A percentile compares a stretch with the other conserved stretches of the same genome.
Evolutionary conservation across 2,329 filamentous ascomycete genomes (phyloP).

Genomic region (Diplodia sapinea): DNA sequence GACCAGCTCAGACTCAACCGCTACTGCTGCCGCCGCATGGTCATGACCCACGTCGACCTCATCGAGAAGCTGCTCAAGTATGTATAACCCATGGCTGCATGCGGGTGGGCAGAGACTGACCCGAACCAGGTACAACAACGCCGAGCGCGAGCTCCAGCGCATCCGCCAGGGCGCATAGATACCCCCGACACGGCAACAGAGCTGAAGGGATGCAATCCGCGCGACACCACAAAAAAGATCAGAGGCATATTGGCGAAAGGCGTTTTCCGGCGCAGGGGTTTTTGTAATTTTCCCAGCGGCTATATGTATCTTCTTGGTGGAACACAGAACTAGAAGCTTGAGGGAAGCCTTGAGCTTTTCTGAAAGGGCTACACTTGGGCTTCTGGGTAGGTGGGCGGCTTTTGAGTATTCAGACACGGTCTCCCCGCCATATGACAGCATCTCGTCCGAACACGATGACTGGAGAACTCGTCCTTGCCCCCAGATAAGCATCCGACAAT

Average conservation of each 20-base stretch:
- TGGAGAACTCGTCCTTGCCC: neutral
- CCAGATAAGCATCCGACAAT: neutral
- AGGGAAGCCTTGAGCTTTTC: neutral
- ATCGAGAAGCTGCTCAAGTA: slow-evolving; percentile 89
- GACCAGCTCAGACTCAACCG: slow-evolving; percentile 90
- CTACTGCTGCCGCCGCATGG: slow-evolving; percentile 98
- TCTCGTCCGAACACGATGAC: neutral
- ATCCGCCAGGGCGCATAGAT: slow-evolving; percentile 26
- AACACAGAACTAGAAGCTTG: neutral
- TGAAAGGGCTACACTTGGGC: neutral
- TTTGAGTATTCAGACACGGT: neutral
- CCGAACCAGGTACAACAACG: slow-evolving; percentile 30
- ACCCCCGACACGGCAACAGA: slow-evolving; percentile 19
- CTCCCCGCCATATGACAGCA: neutral
- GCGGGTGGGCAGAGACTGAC: neutral
- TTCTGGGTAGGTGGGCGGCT: neutral
- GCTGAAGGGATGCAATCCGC: slow-evolving; percentile 8
- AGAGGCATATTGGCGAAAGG: slow-evolving; percentile 16
- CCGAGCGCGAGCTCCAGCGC: slow-evolving; percentile 32
- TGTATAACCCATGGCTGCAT: slow-evolving; percentile 31
- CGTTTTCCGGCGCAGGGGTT: slow-evolving; percentile 12
- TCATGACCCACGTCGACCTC: slow-evolving; percentile 98
- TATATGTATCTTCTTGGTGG: neutral
- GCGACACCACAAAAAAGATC: slow-evolving; percentile 3
- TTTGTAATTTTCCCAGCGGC: neutral